These are phyloP conservation scores for Cydonia oblonga DNA, from an alignment of 331 rosid species.

Conservation along the genomic window DNA sequence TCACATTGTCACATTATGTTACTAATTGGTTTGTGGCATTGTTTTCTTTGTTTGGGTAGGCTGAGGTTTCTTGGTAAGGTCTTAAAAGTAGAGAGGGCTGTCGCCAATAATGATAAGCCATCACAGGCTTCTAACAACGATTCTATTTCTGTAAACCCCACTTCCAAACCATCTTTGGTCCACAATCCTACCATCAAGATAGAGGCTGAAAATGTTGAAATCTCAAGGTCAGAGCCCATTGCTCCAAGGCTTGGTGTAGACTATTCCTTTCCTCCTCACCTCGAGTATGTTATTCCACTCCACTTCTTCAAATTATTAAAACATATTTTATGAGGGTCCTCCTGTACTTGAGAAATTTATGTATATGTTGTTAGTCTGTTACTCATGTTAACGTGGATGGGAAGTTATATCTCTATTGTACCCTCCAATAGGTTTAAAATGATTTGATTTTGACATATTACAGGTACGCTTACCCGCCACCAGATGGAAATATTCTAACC, in stretches of 20 bases:
- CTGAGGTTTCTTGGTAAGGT: slow-evolving; percentile 78
- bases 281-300: slow-evolving; percentile 47
- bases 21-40: not conserved
- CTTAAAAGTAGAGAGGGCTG: slow-evolving; percentile 58
- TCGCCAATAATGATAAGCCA: slow-evolving; percentile 15
- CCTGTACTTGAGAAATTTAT: too few relatives aligned
- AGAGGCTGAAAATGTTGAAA: slow-evolving; percentile 20
- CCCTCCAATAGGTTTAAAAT: slow-evolving; percentile 3
- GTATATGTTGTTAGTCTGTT: not conserved
- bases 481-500: slow-evolving; percentile 88
- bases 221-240: slow-evolving; percentile 51
- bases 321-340: not conserved
- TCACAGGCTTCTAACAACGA: slow-evolving; percentile 28
- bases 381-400: not conserved
- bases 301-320: not conserved
- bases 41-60: slow-evolving; percentile 27
- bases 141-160: slow-evolving; percentile 15
- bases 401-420: not conserved
- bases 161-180: slow-evolving; percentile 18
- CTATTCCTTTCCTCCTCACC: slow-evolving; percentile 85
- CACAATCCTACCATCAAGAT: slow-evolving; percentile 19
- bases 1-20: not conserved
- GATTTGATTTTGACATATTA: slow-evolving; percentile 3
- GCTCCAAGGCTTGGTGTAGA: slow-evolving; percentile 85
- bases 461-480: slow-evolving; percentile 97